Evolutionary conservation across 2,329 filamentous ascomycete genomes (phyloP), one percentile per base, ranked within the genome.

Genomic region (Rhynchosporium graminicola): DNA sequence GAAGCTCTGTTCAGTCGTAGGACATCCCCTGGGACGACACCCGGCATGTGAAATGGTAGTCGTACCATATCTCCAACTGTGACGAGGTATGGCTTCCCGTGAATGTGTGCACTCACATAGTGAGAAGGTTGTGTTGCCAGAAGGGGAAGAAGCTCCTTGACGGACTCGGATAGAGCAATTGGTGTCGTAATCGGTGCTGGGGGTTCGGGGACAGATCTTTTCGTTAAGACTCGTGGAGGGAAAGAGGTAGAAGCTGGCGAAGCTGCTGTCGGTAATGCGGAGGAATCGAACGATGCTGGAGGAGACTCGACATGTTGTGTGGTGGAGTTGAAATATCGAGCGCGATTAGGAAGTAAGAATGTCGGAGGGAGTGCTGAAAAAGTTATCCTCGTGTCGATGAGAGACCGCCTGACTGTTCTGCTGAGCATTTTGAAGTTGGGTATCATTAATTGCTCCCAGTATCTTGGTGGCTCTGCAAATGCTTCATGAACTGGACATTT

Each of bases 1-100:
- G 86, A 88, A 29, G 92, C 95, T 61, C 92, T 88, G 78, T 97
- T 94, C 62, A 99, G 83, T 6, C 93, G 90, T 64, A 99, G 82
- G 43, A 96, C 80, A 74, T 98, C 94, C 36, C 95, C 95, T 0
- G 92, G 88, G 7, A 82, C 78, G 4, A 92, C 90, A 31, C 84
- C 86, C 2, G 87, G 85, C 87, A 95, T 91, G 71, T 84, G 83
- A 80, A 93, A 93, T 5, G 91, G 91, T 58, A 95, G 85, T 42
- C 90, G 89, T 57, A 95, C 77, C 63, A 82, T 80, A 78, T 95
- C 91, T 68, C 91, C 91, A 50, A 82, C 79, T 6, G 89, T 92
- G 68, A 95, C 83, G 38, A 95, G 88, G 79, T 94, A 95, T 6
- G 90, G 89, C 59, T 83, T 85, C 36, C 86, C 89, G 77, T 95